Percentiles rank a stretch among this genome's conserved stretches.
phyloP scores from a whole-genome alignment of 345 rosid genomes.

The Lenwebbia sp. region DNA sequence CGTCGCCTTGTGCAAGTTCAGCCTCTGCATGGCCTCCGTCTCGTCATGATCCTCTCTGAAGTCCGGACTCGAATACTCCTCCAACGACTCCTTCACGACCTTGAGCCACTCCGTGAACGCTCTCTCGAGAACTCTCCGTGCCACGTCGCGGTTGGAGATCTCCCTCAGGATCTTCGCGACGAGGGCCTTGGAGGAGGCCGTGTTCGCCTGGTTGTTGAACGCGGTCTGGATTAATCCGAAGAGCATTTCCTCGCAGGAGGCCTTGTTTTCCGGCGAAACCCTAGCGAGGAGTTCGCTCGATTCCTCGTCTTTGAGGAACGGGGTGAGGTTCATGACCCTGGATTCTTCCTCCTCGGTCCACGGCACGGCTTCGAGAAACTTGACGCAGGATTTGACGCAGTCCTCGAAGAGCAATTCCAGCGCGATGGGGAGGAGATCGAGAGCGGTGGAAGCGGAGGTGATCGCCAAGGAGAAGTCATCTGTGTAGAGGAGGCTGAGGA shows the following conservation, averaged over 20 bases:
- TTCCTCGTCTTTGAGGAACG: constrained; percentile 34
- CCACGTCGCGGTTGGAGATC: constrained; percentile 34
- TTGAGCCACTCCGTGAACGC: constrained; percentile 44
- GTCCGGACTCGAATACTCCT: constrained; percentile 66
- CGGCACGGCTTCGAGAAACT: constrained; percentile 57
- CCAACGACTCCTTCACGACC: constrained; percentile 50
- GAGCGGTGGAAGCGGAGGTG: constrained; percentile 29
- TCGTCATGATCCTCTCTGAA: constrained; percentile 58
- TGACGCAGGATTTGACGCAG: constrained; percentile 32
- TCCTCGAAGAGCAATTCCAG: constrained; percentile 54
- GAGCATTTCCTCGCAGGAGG: constrained; percentile 52
- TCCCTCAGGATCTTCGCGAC: constrained; percentile 60
- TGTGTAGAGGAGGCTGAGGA: constrained; percentile 44
- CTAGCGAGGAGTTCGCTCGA: constrained; percentile 48
- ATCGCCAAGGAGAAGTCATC: constrained; percentile 24
- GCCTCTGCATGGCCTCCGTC: constrained; percentile 65
- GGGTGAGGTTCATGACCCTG: constrained; percentile 32
- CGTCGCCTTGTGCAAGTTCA: constrained; percentile 56
- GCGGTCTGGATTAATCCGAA: constrained; percentile 40
- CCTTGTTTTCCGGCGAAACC: constrained; percentile 17
- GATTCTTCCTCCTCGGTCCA: constrained; percentile 63
- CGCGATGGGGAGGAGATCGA: constrained; percentile 50
- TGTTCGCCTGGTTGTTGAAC: constrained; percentile 32
- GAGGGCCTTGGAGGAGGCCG: constrained; percentile 54
- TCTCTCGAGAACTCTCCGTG: constrained; percentile 45